These are phyloP conservation scores for Xylaria polymorpha DNA, from an alignment of 2,329 filamentous ascomycete genomes.

Conservation along the genomic window DNA sequence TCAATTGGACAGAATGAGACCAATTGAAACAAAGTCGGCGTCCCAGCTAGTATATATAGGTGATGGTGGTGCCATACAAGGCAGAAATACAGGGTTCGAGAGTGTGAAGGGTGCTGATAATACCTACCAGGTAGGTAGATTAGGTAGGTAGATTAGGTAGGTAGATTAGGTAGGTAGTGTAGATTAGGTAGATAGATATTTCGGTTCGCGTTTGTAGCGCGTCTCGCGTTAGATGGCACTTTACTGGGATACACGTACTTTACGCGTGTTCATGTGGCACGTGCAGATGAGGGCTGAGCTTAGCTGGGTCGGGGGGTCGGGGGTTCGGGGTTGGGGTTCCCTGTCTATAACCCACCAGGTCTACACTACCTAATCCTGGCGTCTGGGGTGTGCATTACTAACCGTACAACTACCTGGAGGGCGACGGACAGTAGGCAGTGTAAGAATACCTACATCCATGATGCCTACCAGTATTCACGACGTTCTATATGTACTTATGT, in stretches of 20 bases:
- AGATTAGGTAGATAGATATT: neutral
- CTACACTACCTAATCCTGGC: neutral
- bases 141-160: no score
- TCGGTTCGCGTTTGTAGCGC: conserved; percentile 28
- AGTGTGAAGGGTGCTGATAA: neutral
- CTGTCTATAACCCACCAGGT: neutral
- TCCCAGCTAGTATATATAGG: neutral
- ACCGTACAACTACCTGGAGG: no score
- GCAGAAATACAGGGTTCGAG: neutral
- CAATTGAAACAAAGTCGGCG: neutral
- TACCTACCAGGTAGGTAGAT: no score
- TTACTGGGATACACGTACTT: conserved; percentile 32
- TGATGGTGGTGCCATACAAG: neutral
- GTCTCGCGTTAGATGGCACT: conserved; percentile 21
- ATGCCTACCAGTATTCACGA: no score
- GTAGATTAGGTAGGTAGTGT: no score
- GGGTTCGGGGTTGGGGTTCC: no score
- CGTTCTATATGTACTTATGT: no score
- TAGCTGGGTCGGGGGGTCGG: neutral
- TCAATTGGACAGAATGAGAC: neutral
- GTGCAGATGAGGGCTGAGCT: conserved; percentile 19
- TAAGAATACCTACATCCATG: neutral
- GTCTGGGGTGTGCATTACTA: neutral
- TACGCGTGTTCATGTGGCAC: conserved; percentile 41
- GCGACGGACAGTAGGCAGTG: no score